phyloP scores from a whole-genome alignment of 2,329 filamentous ascomycete genomes.

The Aspergillus fijiensis region DNA sequence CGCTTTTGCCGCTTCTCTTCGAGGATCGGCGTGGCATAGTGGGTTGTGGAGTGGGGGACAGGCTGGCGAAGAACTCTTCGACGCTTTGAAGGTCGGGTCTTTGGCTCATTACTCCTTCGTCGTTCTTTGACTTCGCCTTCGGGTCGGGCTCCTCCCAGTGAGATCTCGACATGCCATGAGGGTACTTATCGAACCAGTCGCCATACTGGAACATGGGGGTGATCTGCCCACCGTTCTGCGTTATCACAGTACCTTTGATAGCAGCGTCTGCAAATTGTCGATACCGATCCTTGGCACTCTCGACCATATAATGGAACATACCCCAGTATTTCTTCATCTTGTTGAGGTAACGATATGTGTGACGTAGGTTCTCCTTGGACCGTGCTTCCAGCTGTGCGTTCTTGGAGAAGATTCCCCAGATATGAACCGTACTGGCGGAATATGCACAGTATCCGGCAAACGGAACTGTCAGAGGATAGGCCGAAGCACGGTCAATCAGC shows the following conservation, averaged over 20 bases:
- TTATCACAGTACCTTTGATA: constrained; percentile 58
- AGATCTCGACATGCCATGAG: constrained; percentile 80
- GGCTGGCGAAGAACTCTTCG: constrained; percentile 85
- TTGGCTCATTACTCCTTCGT: constrained; percentile 86
- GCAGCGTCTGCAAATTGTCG: constrained; percentile 80
- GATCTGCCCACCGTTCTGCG: constrained; percentile 38
- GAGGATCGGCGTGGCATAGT: constrained; percentile 47
- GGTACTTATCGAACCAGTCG: constrained; percentile 96
- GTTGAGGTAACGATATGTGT: constrained; percentile 84
- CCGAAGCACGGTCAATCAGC: constrained; percentile 75
- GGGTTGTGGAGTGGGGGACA: constrained; percentile 61
- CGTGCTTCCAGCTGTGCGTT: constrained; percentile 71
- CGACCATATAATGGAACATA: constrained; percentile 96
- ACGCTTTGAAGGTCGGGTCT: constrained; percentile 90
- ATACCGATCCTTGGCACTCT: constrained; percentile 88
- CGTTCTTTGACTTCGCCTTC: constrained; percentile 71
- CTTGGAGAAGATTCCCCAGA: constrained; percentile 86
- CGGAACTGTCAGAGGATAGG: constrained; percentile 79
- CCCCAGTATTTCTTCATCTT: constrained; percentile 99
- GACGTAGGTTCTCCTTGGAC: constrained; percentile 80
- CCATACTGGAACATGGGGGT: constrained; percentile 86
- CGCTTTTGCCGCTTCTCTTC: constrained; percentile 29
- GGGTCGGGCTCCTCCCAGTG: constrained; percentile 77
- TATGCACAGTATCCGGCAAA: constrained; percentile 96
- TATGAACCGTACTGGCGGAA: constrained; percentile 88